A percentile compares a stretch with the other conserved stretches of the same genome.
Evolutionary conservation across 495 filamentous ascomycete genomes (phyloP).

Genomic region (Daldinia vernicosa): DNA sequence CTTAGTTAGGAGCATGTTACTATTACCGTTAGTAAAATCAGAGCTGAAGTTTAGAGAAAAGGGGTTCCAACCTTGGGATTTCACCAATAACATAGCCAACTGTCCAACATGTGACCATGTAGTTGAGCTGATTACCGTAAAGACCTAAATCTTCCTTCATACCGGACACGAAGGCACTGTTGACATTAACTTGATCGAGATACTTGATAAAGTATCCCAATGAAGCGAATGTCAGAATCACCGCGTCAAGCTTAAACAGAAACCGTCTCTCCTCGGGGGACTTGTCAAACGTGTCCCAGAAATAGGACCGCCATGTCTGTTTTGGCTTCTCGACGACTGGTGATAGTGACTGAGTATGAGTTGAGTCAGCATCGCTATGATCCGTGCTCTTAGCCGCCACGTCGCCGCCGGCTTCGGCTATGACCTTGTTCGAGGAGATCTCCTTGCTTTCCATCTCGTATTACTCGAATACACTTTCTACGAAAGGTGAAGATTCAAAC

Average conservation of each 20-base stretch:
- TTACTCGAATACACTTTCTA: not conserved
- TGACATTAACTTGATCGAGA: constrained; percentile 67
- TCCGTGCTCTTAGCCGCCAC: constrained; percentile 26
- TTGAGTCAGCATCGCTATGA: constrained; percentile 24
- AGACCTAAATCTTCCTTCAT: constrained; percentile 69
- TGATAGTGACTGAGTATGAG: constrained; percentile 14
- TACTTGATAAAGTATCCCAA: constrained; percentile 68
- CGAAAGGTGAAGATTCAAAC: not conserved
- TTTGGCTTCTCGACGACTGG: constrained; percentile 38
- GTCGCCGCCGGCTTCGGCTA: constrained; percentile 45
- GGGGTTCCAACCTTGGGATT: constrained; percentile 57
- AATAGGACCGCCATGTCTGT: constrained; percentile 51
- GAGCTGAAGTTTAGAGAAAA: constrained; percentile 32
- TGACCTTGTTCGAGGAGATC: constrained; percentile 32
- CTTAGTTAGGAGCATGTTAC: constrained; percentile 52
- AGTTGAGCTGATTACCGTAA: constrained; percentile 63
- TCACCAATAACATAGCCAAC: constrained; percentile 71
- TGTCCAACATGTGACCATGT: constrained; percentile 65
- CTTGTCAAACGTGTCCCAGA: constrained; percentile 72
- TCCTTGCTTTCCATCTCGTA: constrained; percentile 28
- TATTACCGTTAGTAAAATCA: constrained; percentile 17
- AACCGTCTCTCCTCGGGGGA: constrained; percentile 67
- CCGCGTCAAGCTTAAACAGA: constrained; percentile 67
- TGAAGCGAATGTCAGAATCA: constrained; percentile 63
- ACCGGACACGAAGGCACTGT: constrained; percentile 66